Conservation (phyloP, 2,329 filamentous ascomycete genomes). For the Ophiostoma angusticollis region DNA sequence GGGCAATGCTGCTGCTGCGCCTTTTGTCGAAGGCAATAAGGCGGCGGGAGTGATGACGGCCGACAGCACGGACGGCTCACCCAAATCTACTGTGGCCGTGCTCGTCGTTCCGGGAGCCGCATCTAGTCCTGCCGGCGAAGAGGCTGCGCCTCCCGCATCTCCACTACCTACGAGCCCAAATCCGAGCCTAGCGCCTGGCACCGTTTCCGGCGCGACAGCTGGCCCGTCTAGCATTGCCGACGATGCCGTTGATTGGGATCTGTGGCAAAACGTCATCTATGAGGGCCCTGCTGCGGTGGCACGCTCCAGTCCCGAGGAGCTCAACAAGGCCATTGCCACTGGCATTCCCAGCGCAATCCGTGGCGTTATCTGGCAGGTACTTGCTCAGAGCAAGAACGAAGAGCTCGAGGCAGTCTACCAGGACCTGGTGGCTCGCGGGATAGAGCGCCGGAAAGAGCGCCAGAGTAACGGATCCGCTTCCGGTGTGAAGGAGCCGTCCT, state of each 20-base stretch:
- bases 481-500: conserved; percentile 50
- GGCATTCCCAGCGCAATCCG: conserved; percentile 91
- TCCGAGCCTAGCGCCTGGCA: conserved; percentile 65
- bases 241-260: conserved; percentile 79
- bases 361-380: conserved; percentile 97
- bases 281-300: conserved; percentile 83
- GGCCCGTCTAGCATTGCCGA: conserved; percentile 60
- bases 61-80: neutral
- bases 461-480: conserved; percentile 37
- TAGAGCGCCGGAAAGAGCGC: conserved; percentile 61
- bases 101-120: conserved; percentile 5
- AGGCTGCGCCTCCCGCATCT: conserved; percentile 24
- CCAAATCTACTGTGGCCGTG: neutral
- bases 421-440: conserved; percentile 66
- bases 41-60: too few relatives aligned
- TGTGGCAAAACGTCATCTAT: conserved; percentile 94
- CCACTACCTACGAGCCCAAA: conserved; percentile 54
- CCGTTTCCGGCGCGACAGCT: conserved; percentile 66
- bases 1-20: conserved; percentile 30
- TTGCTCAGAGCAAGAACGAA: conserved; percentile 89
- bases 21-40: conserved; percentile 8
- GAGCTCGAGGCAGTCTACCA: conserved; percentile 79
- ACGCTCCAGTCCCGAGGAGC: conserved; percentile 74
- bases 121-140: too few relatives aligned
- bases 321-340: conserved; percentile 80